phyloP scores from a whole-genome alignment of 805 yeast genomes.

The Candida anglica region DNA sequence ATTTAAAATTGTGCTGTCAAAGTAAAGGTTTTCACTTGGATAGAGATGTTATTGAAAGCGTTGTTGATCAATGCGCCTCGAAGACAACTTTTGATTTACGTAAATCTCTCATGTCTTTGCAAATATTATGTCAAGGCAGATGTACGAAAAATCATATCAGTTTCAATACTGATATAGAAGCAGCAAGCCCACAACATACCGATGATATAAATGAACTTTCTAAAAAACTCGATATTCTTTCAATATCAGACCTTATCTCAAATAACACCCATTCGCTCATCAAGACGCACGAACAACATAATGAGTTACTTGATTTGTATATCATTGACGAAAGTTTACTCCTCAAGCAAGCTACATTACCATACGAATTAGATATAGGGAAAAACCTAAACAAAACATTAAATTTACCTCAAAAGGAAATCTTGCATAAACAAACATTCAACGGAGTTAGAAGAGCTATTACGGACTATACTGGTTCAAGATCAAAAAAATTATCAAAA shows the following conservation, averaged over 20 bases:
- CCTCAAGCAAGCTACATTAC: constrained; percentile 24
- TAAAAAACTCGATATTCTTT: constrained; percentile 17
- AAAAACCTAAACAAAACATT: neutral
- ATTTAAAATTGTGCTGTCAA: constrained; percentile 38
- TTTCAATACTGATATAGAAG: neutral
- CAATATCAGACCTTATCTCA: constrained; percentile 26
- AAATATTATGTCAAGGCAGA: constrained; percentile 28
- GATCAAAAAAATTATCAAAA: constrained; percentile 31
- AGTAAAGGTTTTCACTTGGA: constrained; percentile 32
- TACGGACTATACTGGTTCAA: constrained; percentile 25
- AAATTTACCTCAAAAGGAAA: too few relatives aligned
- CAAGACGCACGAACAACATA: constrained; percentile 20
- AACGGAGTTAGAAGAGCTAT: neutral
- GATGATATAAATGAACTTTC: neutral
- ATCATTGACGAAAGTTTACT: constrained; percentile 27
- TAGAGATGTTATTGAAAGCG: constrained; percentile 17
- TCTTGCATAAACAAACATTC: neutral
- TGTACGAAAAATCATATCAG: neutral
- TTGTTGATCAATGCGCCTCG: constrained; percentile 12
- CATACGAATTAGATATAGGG: constrained; percentile 38
- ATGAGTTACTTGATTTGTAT: constrained; percentile 32
- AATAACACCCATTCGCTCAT: constrained; percentile 21
- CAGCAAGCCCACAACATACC: constrained; percentile 1
- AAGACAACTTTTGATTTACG: constrained; percentile 40
- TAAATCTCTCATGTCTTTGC: constrained; percentile 42